These are phyloP conservation scores for Deuterostichococcus epilithicus DNA, from an alignment of 139 green algal genomes.

Conservation along the genomic window DNA sequence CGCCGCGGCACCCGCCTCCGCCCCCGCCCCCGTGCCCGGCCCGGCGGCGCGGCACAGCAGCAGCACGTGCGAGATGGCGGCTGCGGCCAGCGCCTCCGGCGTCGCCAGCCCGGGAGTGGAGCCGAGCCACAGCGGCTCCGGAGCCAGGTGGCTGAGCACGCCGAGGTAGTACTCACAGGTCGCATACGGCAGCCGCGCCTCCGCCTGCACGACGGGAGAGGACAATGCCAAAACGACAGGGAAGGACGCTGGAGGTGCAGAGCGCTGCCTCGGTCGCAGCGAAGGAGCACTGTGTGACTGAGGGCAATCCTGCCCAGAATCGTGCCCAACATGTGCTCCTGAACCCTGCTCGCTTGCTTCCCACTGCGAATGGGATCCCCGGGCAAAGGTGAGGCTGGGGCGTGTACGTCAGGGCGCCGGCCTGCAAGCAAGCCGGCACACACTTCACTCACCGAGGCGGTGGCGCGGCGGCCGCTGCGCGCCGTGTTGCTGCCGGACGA, in stretches of 20 bases:
- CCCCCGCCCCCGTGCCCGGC: no score
- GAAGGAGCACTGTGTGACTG: neutral
- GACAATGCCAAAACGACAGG: neutral
- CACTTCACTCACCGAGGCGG: neutral
- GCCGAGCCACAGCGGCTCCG: neutral
- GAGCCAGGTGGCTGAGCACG: neutral
- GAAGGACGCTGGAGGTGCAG: neutral
- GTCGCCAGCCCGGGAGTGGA: neutral
- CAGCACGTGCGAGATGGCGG: neutral
- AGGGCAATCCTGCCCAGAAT: neutral
- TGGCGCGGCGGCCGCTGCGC: neutral
- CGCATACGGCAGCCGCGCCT: neutral
- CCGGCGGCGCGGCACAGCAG: neutral
- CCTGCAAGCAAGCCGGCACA: no score
- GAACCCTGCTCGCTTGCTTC: neutral
- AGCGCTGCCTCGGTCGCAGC: neutral
- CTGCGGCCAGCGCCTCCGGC: neutral
- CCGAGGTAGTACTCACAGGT: slow-evolving; percentile 3
- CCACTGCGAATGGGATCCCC: neutral
- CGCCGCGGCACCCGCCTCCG: no score
- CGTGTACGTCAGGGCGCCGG: no score
- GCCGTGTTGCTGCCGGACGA: neutral
- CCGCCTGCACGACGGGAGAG: neutral
- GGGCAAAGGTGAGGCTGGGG: neutral
- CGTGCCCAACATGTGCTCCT: neutral